Evolutionary conservation across 2,329 filamentous ascomycete genomes (phyloP).

Genomic region (Fusarium xyrophilum): DNA sequence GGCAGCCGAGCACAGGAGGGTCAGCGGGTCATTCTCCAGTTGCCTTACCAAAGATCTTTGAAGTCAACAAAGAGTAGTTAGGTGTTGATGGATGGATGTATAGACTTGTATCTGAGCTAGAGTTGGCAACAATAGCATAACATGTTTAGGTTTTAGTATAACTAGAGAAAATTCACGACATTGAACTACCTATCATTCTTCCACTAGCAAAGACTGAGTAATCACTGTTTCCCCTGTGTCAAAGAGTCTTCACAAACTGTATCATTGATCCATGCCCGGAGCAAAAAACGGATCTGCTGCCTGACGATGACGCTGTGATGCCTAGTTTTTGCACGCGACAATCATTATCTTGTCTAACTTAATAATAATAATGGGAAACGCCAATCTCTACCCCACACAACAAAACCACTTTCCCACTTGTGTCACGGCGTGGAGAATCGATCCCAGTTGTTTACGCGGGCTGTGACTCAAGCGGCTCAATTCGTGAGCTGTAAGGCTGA

Average conservation of each 20-base stretch:
- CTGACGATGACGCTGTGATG: conserved; percentile 19
- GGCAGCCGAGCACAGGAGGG: conserved; percentile 6
- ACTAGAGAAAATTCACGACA: not conserved
- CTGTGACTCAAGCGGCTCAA: conserved; percentile 23
- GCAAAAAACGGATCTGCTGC: conserved; percentile 17
- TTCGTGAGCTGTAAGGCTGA: conserved; percentile 17
- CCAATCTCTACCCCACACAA: conserved; percentile 14
- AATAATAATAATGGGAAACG: not conserved
- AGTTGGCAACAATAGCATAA: not conserved
- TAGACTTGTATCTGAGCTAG: not conserved
- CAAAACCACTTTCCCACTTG: conserved; percentile 1
- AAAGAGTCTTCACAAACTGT: not conserved
- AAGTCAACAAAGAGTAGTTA: not conserved
- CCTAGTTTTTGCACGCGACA: conserved; percentile 3
- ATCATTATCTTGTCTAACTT: conserved; percentile 11
- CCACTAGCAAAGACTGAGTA: too few relatives aligned
- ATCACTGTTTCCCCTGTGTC: not conserved
- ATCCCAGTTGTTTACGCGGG: not conserved
- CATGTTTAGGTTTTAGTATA: not conserved
- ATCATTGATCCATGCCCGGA: not conserved
- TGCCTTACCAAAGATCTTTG: not conserved
- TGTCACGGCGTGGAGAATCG: conserved; percentile 1
- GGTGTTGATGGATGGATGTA: not conserved
- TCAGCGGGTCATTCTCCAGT: not conserved
- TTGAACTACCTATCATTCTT: too few relatives aligned